Evolutionary conservation across 148 eudicot genomes (phyloP).

Genomic region (Fallopia convolvulus): DNA sequence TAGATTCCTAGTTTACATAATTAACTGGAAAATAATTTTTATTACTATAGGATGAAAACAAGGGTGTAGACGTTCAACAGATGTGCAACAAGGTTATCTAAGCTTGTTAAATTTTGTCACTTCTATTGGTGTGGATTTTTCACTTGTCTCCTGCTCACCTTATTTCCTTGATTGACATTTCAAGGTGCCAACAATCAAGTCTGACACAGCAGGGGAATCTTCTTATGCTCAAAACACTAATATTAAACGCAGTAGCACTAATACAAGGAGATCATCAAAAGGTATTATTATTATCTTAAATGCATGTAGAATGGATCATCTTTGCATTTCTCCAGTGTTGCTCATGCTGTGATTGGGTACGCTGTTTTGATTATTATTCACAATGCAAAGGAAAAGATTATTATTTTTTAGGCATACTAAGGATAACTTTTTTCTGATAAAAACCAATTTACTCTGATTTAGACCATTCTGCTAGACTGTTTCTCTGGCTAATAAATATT

Average conservation of each 20-base stretch:
- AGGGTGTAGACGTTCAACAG: neutral
- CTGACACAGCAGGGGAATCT: slow-evolving; percentile 12
- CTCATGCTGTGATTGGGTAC: neutral
- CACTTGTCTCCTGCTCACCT: neutral
- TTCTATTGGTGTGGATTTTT: slow-evolving; percentile 2
- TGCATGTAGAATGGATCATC: neutral
- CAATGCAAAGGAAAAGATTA: neutral
- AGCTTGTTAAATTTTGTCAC: neutral
- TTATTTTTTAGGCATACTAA: neutral
- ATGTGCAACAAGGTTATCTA: slow-evolving; percentile 8
- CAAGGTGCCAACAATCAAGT: slow-evolving; percentile 10
- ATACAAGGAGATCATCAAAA: slow-evolving; percentile 25
- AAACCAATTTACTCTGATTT: neutral
- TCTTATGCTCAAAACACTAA: neutral
- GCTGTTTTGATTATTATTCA: neutral
- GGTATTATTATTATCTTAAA: slow-evolving; percentile 14
- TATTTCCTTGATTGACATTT: neutral
- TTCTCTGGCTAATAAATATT: neutral
- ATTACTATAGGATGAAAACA: slow-evolving; percentile 4
- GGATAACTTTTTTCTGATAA: neutral
- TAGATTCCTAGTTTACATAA: neutral
- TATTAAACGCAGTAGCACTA: neutral
- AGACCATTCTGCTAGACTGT: neutral
- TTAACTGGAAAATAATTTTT: neutral
- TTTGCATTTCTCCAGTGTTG: neutral